A percentile compares a stretch with the other conserved stretches of the same genome.
These are phyloP conservation scores for Coniella lustricola DNA, from an alignment of 2,329 filamentous ascomycete genomes.

Conservation along the genomic window DNA sequence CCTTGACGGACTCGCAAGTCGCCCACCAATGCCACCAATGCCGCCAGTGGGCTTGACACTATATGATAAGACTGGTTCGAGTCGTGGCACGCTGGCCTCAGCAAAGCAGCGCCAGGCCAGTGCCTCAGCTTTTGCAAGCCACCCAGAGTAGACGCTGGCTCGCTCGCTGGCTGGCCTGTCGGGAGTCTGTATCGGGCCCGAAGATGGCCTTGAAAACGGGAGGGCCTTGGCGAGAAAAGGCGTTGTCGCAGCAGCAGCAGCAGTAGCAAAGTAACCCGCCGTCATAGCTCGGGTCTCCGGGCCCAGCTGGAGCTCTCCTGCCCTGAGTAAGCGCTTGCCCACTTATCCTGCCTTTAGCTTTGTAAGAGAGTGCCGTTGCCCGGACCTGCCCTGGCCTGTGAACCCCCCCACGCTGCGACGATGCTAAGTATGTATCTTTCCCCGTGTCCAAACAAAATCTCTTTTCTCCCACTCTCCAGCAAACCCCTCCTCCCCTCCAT, in stretches of 20 bases:
- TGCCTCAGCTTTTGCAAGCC: no score
- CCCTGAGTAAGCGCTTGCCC: conserved; percentile 1
- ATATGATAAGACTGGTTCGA: conserved; percentile 7
- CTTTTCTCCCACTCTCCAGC: conserved; percentile 11
- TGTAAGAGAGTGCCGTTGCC: conserved; percentile 13
- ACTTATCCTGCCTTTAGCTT: conserved; percentile 1
- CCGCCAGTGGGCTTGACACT: no score
- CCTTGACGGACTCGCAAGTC: background rate
- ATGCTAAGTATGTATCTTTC: conserved; percentile 10
- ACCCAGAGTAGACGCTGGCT: no score
- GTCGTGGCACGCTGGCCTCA: no score
- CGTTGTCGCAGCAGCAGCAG: no score
- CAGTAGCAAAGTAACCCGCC: background rate
- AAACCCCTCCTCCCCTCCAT: conserved; percentile 3
- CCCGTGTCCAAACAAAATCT: conserved; percentile 15
- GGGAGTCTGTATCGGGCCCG: no score
- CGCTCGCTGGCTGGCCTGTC: no score
- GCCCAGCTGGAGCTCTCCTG: background rate
- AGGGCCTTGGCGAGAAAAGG: no score
- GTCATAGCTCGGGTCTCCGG: conserved; percentile 4
- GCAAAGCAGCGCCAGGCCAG: no score
- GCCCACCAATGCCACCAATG: no score
- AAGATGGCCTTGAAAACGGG: background rate
- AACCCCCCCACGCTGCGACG: conserved; percentile 10
- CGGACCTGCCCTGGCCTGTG: conserved; percentile 2